Conservation (phyloP, 129 eudicot genomes). For the sunflower (Helianthus annuus) region DNA sequence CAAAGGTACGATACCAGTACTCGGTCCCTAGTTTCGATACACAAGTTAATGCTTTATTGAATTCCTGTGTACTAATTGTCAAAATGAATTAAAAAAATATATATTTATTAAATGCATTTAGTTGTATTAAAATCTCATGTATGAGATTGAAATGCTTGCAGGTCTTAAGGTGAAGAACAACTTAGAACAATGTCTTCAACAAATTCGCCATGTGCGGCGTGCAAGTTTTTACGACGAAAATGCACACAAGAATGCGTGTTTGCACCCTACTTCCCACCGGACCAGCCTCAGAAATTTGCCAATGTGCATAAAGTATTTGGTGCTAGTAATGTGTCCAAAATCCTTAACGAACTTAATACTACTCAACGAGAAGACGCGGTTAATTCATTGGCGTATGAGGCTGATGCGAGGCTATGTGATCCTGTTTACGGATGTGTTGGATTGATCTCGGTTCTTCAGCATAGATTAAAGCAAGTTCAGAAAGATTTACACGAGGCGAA, state of each 20-base stretch:
- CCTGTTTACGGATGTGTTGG: slow-evolving; percentile 81
- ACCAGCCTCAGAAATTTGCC: slow-evolving; percentile 59
- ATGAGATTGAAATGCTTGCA: neutral
- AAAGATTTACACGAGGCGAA: slow-evolving; percentile 45
- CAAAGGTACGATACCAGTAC: too few species aligned
- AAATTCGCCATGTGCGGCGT: slow-evolving; percentile 89
- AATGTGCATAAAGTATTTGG: slow-evolving; percentile 76
- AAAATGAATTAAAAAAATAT: too few species aligned
- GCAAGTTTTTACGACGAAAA: slow-evolving; percentile 72
- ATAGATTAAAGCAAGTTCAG: slow-evolving; percentile 65
- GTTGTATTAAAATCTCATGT: neutral
- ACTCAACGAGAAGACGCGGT: slow-evolving; percentile 67
- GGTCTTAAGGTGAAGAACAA: slow-evolving; percentile 14
- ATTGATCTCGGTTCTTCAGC: slow-evolving; percentile 67
- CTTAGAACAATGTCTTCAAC: slow-evolving; percentile 46
- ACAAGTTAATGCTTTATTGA: too few species aligned
- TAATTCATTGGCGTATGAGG: slow-evolving; percentile 65
- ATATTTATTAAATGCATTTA: neutral
- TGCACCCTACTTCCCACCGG: slow-evolving; percentile 89
- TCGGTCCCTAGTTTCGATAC: too few species aligned
- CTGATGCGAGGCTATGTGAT: slow-evolving; percentile 56
- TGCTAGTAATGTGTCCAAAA: slow-evolving; percentile 61
- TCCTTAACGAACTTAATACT: slow-evolving; percentile 60
- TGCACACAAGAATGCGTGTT: slow-evolving; percentile 90
- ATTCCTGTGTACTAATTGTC: too few species aligned